A percentile compares a stretch with the other conserved stretches of the same genome.
These are phyloP conservation scores for Nemania diffusa DNA, from an alignment of 2,329 filamentous ascomycete species.

Conservation along the genomic window DNA sequence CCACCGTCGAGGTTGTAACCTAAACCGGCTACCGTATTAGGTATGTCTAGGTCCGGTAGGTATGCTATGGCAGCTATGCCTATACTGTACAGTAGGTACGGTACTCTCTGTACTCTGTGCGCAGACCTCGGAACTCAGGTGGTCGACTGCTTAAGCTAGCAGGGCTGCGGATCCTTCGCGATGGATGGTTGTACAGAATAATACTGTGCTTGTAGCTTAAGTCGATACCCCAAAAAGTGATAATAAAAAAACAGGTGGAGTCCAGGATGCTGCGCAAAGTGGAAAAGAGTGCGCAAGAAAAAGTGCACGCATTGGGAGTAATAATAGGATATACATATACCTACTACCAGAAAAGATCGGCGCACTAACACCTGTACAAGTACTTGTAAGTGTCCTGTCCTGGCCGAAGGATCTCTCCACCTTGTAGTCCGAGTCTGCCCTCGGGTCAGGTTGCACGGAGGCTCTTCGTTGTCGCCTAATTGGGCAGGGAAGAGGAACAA, in stretches of 20 bases:
- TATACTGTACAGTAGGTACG: not conserved
- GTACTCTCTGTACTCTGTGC: not conserved
- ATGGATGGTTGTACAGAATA: slow-evolving; percentile 7
- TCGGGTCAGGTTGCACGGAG: slow-evolving; percentile 47
- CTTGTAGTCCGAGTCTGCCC: not conserved
- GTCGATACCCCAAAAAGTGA: not conserved
- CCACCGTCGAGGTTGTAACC: slow-evolving; percentile 40
- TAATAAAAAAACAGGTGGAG: not conserved
- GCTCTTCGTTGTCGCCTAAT: slow-evolving; percentile 42
- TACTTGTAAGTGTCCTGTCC: not conserved
- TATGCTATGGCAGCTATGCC: not conserved
- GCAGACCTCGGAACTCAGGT: slow-evolving; percentile 20
- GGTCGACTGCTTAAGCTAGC: slow-evolving; percentile 23
- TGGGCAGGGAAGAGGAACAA: slow-evolving; percentile 27
- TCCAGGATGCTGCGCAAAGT: slow-evolving; percentile 7
- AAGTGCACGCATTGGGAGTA: not conserved
- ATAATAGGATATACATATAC: not conserved
- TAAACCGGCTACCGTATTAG: slow-evolving; percentile 29
- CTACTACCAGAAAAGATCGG: not conserved
- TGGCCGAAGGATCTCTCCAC: slow-evolving; percentile 23
- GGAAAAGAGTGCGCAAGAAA: slow-evolving; percentile 9
- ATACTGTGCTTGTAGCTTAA: too few species aligned
- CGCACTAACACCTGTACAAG: too few species aligned
- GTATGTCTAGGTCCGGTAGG: not conserved
- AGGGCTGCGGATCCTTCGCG: slow-evolving; percentile 35